A percentile compares a stretch with the other conserved stretches of the same genome.
Evolutionary conservation across 352 stramenopile species (phyloP).

Genomic region (Pythium scleroteichum): DNA sequence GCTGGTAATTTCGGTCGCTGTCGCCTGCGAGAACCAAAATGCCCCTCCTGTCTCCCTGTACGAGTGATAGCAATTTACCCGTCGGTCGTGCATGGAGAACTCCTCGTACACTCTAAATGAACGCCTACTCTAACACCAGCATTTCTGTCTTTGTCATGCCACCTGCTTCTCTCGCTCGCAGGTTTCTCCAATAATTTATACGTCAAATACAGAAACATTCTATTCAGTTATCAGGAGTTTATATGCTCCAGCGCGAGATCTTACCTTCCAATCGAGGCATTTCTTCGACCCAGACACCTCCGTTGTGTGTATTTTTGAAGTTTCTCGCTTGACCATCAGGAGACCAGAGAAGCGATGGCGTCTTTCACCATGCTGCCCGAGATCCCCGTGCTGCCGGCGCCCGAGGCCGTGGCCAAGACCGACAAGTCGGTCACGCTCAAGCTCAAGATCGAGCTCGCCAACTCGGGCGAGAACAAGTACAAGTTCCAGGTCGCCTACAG

Average conservation of each 20-base stretch:
- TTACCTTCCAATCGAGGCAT: slow-evolving; percentile 10
- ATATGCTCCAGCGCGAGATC: neutral
- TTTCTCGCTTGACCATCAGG: slow-evolving; percentile 17
- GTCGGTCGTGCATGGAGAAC: neutral
- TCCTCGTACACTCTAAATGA: slow-evolving; percentile 13
- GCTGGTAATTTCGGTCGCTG: slow-evolving; percentile 48
- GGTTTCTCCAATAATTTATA: neutral
- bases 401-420: slow-evolving; percentile 75
- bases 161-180: too few species aligned
- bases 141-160: neutral
- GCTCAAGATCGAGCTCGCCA: slow-evolving; percentile 26
- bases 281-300: slow-evolving; percentile 13
- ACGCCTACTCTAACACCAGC: neutral
- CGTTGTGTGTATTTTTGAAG: slow-evolving; percentile 30
- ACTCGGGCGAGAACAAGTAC: slow-evolving; percentile 45
- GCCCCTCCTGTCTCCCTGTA: neutral
- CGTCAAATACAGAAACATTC: neutral
- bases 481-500: slow-evolving; percentile 76
- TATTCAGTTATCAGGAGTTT: neutral
- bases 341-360: slow-evolving; percentile 17
- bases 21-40: neutral
- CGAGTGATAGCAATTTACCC: neutral
- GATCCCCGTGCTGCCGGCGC: slow-evolving; percentile 51
- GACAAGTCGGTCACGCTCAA: slow-evolving; percentile 73
- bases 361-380: slow-evolving; percentile 62